These are phyloP conservation scores for Colletotrichum tropicale DNA, from an alignment of 2,329 filamentous ascomycete species.

Conservation along the genomic window DNA sequence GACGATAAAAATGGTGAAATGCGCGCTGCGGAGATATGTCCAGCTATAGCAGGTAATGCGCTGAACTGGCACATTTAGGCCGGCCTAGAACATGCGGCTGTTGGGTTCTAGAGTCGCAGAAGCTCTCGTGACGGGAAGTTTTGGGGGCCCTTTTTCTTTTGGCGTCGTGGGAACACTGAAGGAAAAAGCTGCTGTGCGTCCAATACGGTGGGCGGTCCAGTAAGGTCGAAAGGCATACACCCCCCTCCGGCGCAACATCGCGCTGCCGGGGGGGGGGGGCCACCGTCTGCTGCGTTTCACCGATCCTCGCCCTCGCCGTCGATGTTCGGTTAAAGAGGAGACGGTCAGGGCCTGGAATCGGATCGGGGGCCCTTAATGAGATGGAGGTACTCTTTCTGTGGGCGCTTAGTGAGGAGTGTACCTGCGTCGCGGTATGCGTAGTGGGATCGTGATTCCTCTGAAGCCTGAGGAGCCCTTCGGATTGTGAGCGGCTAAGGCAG, in stretches of 20 bases:
- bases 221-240: neutral
- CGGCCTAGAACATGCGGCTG: slow-evolving; percentile 20
- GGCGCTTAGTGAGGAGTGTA: neutral
- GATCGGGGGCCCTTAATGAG: neutral
- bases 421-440: neutral
- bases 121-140: slow-evolving; percentile 10
- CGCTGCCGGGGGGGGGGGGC: neutral
- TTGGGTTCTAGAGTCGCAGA: neutral
- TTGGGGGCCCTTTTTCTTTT: neutral
- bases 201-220: neutral
- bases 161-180: neutral
- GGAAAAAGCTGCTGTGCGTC: neutral
- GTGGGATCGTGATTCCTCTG: neutral
- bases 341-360: neutral
- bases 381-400: neutral
- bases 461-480: neutral
- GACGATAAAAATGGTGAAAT: neutral
- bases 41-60: slow-evolving; percentile 15
- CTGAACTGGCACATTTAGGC: neutral
- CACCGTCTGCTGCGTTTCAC: neutral
- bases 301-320: slow-evolving; percentile 8
- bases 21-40: slow-evolving; percentile 8
- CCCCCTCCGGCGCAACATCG: neutral
- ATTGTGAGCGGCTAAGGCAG: slow-evolving; percentile 1
- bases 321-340: slow-evolving; percentile 13